Evolutionary conservation across 1,284 basidiomycete genomes (phyloP), one percentile per base, ranked within the genome.

Genomic region (Ustilago trichophora): DNA sequence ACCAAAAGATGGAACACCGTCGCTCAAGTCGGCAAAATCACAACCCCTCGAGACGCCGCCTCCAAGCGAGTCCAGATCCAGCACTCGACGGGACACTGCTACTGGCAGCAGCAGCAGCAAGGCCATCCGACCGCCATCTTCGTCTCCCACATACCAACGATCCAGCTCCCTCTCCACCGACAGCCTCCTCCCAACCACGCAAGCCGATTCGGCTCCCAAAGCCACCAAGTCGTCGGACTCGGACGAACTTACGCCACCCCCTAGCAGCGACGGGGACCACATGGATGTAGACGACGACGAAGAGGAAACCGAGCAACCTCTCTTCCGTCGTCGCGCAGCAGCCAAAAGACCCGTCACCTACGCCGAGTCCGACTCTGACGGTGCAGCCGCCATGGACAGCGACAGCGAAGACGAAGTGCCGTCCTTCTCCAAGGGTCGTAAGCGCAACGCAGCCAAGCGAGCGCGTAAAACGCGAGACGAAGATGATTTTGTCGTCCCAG

Each of bases 401-500:
- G 62, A 57, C 29, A 67, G 62, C 19, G 63, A 60, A 24, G 64
- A 71, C 24, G 65, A 67, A 4, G 24, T 48, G 37, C 54, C 60
- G 15, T 31, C 21, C 33, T 27, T 38, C 15, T 50, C 58, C 31
- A 53, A 47, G 19, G 34, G 31, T n/a, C 40, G 44, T 31, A 63
- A 48, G 41, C 46, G 35, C 27, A 41, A 38, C 21, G 9, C 47
- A 10, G 48, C 53, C 36, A 72, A 65, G 33, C 50, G 63, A 21
- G 53, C 62, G 12, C 51, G 67, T 25, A 53, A 43, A 22, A 26
- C 63, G 13, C 44, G 45, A 15, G 72, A 75, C 36, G 66, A 73
- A 18, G 75, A 76, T 29, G 73, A 75, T 45, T 76, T 75, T 40
- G 63, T 75, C 45, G 75, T 72, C 18, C 58, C 57, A 11, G 70